These are phyloP conservation scores for Beauveria bassiana DNA, from an alignment of 2,329 filamentous ascomycete genomes.

Conservation along the genomic window DNA sequence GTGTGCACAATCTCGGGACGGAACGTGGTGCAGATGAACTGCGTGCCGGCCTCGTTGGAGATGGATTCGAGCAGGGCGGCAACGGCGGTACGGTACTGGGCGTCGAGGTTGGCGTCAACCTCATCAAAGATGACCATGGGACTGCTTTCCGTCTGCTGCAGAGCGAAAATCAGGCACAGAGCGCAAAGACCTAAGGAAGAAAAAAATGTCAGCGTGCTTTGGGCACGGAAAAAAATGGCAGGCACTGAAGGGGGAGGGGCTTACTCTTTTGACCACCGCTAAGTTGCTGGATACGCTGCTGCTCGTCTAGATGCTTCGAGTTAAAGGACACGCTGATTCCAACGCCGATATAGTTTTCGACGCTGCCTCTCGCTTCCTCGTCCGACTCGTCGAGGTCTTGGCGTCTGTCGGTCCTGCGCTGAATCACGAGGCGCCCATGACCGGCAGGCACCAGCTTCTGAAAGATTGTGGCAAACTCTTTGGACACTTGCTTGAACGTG, in stretches of 20 bases:
- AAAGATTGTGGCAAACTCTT: constrained; percentile 88
- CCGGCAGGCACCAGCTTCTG: constrained; percentile 92
- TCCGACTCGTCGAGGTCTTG: constrained; percentile 54
- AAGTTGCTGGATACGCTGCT: constrained; percentile 95
- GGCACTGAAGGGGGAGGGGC: constrained; percentile 23
- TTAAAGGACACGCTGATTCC: constrained; percentile 98
- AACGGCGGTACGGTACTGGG: constrained; percentile 94
- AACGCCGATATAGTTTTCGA: constrained; percentile 95
- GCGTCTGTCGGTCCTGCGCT: constrained; percentile 74
- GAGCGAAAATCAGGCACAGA: constrained; percentile 96
- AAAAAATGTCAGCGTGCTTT: constrained; percentile 15
- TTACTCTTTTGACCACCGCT: constrained; percentile 95
- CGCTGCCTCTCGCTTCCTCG: constrained; percentile 59
- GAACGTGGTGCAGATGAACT: constrained; percentile 99
- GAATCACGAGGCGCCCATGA: constrained; percentile 84
- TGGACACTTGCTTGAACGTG: constrained; percentile 95
- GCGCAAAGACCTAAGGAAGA: constrained; percentile 70
- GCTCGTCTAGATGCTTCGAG: constrained; percentile 88
- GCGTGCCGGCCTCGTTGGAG: constrained; percentile 55
- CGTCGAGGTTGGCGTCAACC: constrained; percentile 95
- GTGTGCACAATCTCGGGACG: constrained; percentile 91
- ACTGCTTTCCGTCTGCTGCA: constrained; percentile 93
- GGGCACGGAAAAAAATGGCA: background rate
- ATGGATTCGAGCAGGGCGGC: constrained; percentile 80
- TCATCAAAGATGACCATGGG: constrained; percentile 99